Percentiles rank a stretch among this genome's conserved stretches.
phyloP scores from a whole-genome alignment of 1,284 basidiomycete genomes.

The Ustilago trichophora region DNA sequence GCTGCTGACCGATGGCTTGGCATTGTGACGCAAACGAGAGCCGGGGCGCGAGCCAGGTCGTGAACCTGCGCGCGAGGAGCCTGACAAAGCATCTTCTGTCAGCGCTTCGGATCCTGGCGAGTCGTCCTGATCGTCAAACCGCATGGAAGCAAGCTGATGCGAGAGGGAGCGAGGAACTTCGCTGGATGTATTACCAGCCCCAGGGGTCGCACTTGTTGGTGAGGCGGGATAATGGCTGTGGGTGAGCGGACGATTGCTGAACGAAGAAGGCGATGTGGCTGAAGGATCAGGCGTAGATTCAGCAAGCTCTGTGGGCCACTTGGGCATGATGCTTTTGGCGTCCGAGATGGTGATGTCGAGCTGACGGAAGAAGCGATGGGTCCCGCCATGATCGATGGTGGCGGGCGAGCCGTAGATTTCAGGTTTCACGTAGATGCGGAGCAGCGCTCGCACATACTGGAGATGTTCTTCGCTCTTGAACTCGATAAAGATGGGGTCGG shows the following conservation, averaged over 20 bases:
- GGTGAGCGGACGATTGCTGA: background rate
- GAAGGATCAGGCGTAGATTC: constrained; percentile 6
- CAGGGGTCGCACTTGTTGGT: constrained; percentile 1
- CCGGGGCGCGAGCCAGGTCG: constrained; percentile 25
- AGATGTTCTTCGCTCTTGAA: constrained; percentile 41
- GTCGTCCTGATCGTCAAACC: constrained; percentile 16
- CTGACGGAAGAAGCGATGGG: constrained; percentile 51
- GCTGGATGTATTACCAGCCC: background rate
- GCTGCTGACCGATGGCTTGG: constrained; percentile 27
- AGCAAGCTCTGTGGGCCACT: constrained; percentile 23
- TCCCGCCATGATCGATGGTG: constrained; percentile 23
- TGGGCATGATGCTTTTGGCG: constrained; percentile 47
- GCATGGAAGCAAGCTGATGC: constrained; percentile 10
- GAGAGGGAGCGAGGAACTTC: constrained; percentile 23
- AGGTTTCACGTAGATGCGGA: constrained; percentile 43
- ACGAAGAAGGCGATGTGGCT: background rate
- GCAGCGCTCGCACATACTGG: constrained; percentile 33
- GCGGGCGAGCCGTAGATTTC: constrained; percentile 48
- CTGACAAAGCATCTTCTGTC: constrained; percentile 19
- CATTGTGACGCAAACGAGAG: constrained; percentile 30
- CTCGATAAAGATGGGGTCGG: constrained; percentile 52
- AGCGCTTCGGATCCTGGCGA: constrained; percentile 25
- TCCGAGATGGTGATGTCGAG: constrained; percentile 56
- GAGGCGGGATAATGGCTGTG: constrained; percentile 7
- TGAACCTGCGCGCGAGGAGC: constrained; percentile 36